Conservation (phyloP, 2,329 filamentous ascomycete species). For the Fusarium equiseti region DNA sequence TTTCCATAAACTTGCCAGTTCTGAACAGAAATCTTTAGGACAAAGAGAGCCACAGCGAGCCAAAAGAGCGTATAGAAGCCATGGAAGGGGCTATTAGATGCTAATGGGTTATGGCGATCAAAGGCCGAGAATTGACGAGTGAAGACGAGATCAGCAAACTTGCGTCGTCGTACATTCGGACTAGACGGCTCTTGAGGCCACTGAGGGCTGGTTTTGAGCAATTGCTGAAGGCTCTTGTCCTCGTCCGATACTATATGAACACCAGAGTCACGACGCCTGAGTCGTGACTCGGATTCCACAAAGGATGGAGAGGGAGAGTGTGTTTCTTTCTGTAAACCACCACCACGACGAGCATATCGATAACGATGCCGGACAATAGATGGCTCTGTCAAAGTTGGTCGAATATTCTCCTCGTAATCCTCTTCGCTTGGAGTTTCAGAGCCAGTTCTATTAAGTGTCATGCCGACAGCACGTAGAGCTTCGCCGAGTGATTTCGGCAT, state of each 20-base stretch:
- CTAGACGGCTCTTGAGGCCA: slow-evolving; percentile 38
- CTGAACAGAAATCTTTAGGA: slow-evolving; percentile 73
- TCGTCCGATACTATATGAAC: slow-evolving; percentile 48
- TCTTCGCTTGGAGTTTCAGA: slow-evolving; percentile 61
- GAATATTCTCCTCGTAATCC: slow-evolving; percentile 58
- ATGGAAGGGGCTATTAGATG: slow-evolving; percentile 77
- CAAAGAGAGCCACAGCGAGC: slow-evolving; percentile 75
- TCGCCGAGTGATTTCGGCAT: slow-evolving; percentile 46
- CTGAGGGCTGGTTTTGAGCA: slow-evolving; percentile 45
- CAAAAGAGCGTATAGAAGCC: slow-evolving; percentile 86
- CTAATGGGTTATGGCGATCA: slow-evolving; percentile 75
- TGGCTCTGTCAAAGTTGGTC: slow-evolving; percentile 44
- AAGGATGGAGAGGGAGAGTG: slow-evolving; percentile 28
- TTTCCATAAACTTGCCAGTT: slow-evolving; percentile 79
- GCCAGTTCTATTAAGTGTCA: slow-evolving; percentile 39
- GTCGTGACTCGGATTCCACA: slow-evolving; percentile 7
- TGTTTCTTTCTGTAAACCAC: slow-evolving; percentile 8
- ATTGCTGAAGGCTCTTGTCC: slow-evolving; percentile 47
- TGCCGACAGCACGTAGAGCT: slow-evolving; percentile 46
- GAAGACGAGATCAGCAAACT: slow-evolving; percentile 70
- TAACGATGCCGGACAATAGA: slow-evolving; percentile 37
- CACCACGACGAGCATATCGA: slow-evolving; percentile 20
- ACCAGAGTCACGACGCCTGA: slow-evolving; percentile 44
- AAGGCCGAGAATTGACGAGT: slow-evolving; percentile 80
- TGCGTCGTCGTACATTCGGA: slow-evolving; percentile 35